phyloP scores from a whole-genome alignment of 441 rosid genomes.

The Mallotus japonicus region DNA sequence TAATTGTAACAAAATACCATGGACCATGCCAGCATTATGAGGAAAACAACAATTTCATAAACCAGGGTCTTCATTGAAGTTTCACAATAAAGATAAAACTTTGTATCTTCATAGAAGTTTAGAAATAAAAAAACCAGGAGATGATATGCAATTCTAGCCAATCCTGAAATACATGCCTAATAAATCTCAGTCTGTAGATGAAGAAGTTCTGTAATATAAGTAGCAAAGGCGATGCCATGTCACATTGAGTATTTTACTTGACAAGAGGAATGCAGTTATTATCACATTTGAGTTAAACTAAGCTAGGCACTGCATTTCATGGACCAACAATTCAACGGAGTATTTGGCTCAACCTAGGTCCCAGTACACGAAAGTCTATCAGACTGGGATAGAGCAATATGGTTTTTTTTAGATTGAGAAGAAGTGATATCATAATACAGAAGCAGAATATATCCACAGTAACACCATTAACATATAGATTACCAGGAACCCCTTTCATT shows the following conservation, averaged over 20 bases:
- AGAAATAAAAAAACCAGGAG: too few species aligned
- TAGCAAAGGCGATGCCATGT: too few species aligned
- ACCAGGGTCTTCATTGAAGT: too few species aligned
- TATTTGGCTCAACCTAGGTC: neutral
- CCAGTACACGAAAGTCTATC: neutral
- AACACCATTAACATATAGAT: conserved; percentile 20
- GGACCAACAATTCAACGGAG: neutral
- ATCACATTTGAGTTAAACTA: too few species aligned
- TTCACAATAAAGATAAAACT: too few species aligned
- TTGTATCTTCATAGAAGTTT: too few species aligned
- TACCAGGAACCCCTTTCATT: conserved; percentile 99
- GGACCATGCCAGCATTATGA: neutral
- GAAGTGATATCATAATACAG: neutral
- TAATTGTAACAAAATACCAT: neutral
- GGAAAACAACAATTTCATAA: neutral
- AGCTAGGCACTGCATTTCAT: neutral
- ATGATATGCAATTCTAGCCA: too few species aligned
- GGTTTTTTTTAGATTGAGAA: neutral
- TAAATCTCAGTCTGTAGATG: too few species aligned
- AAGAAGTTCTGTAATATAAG: too few species aligned
- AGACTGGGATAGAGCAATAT: neutral
- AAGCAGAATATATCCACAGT: neutral
- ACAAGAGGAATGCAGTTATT: neutral
- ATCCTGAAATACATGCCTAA: too few species aligned
- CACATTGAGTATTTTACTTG: neutral